phyloP scores from a whole-genome alignment of 352 stramenopile species.

The Globisporangium viniferum region DNA sequence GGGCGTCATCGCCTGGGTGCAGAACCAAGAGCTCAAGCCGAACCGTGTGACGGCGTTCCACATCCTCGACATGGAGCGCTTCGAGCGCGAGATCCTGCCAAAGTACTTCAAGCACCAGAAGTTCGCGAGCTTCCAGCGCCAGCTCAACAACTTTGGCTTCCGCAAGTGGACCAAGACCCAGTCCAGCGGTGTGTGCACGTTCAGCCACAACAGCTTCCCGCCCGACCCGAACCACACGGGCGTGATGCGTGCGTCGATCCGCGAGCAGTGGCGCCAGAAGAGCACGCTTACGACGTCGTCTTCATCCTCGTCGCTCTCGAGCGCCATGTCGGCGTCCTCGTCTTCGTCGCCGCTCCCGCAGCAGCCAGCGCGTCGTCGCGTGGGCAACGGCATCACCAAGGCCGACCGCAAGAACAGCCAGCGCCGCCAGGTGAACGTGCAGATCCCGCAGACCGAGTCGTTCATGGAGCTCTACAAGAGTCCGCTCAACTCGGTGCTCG shows the following conservation, averaged over 20 bases:
- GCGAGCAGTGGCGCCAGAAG: constrained; percentile 74
- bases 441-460: constrained; percentile 26
- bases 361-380: constrained; percentile 25
- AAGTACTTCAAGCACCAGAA: constrained; percentile 94
- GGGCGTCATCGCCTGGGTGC: constrained; percentile 63
- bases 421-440: constrained; percentile 24
- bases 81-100: constrained; percentile 88
- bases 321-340: constrained; percentile 9
- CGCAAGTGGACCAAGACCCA: constrained; percentile 81
- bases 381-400: constrained; percentile 51
- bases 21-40: constrained; percentile 64
- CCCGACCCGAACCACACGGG: constrained; percentile 42
- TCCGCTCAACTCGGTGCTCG: constrained; percentile 24
- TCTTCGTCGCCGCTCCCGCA: constrained; percentile 3
- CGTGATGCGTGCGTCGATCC: constrained; percentile 40
- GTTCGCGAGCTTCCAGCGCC: constrained; percentile 90
- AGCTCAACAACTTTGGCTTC: constrained; percentile 94
- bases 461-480: constrained; percentile 44
- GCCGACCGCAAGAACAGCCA: constrained; percentile 34
- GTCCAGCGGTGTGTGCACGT: constrained; percentile 76
- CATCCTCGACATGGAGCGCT: constrained; percentile 68
- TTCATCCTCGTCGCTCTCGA: constrained; percentile 1
- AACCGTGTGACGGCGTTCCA: constrained; percentile 72
- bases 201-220: constrained; percentile 81
- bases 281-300: constrained; percentile 28